Conservation (phyloP, 148 eudicot genomes). For the Vaccinium vitisidaea region DNA sequence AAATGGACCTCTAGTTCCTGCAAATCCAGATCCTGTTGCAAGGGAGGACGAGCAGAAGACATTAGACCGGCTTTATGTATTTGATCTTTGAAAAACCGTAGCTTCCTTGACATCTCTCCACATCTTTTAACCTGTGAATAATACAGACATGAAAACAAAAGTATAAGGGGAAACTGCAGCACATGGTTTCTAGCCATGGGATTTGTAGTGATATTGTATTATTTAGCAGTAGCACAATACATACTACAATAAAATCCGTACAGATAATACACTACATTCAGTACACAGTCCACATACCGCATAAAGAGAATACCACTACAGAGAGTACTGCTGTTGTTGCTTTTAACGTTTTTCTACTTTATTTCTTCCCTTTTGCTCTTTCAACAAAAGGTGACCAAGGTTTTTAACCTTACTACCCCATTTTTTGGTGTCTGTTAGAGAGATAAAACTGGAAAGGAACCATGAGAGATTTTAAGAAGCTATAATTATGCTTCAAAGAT, state of each 20-base stretch:
- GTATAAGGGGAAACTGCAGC: not conserved
- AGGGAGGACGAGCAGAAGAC: constrained; percentile 54
- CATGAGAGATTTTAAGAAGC: not conserved
- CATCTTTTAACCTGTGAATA: constrained; percentile 85
- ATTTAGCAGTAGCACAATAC: not conserved
- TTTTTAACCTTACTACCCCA: constrained; percentile 2
- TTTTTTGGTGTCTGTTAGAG: not conserved
- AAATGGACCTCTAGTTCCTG: constrained; percentile 84
- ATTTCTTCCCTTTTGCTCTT: not conserved
- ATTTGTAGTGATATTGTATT: not conserved
- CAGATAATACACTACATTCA: not conserved
- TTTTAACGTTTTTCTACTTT: not conserved
- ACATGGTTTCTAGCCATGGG: not conserved
- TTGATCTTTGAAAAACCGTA: constrained; percentile 94
- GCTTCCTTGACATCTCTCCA: constrained; percentile 97
- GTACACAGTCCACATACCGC: not conserved
- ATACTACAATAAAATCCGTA: not conserved
- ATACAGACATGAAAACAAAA: not conserved
- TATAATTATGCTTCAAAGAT: not conserved
- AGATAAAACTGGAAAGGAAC: constrained; percentile 3
- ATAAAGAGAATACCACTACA: not conserved
- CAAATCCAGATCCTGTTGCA: constrained; percentile 75
- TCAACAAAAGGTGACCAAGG: constrained; percentile 9
- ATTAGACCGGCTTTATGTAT: constrained; percentile 76
- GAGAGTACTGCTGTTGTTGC: not conserved